Base-by-base conservation (phyloP, 208 protist species). In the Kentomonas sorsogonicus region DNA sequence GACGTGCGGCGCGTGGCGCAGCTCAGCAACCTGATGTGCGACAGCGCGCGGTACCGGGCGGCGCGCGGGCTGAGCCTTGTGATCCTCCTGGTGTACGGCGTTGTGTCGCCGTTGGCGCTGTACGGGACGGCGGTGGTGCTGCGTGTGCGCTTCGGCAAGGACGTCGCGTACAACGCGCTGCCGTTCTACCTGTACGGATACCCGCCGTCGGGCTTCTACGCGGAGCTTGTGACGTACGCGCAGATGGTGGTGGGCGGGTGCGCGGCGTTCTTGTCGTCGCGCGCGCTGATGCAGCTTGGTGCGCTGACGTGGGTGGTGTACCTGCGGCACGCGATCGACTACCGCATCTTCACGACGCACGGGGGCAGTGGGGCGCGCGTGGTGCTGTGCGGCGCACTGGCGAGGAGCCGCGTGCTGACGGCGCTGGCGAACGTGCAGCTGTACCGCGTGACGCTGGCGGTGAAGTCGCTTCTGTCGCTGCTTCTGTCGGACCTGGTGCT, bases 111-210 rank as follows among this genome's bases (percentile, higher is more conserved):
- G 16, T 11, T 63, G 4, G 34, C 22, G 0, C 30, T 69, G 1
- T 3, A 45, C 1, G 41, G n/a, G 6, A 18, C 53, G 0, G 45
- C 48, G 7, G 1, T 60, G 15, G 33, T 53, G 29, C 46, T 46
- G n/a, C 51, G 43, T 0, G 1, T 2, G 0, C 52, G 53, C 44
- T 65, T 65, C 45, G 66, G 66, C 0, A 23, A 54, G 20, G 66
- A 72, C 39, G 66, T 65, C 46, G 26, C 53, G 33, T 55, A 65
- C 25, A 58, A 57, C 31, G 53, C 38, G 30, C 53, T 72, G n/a
- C 66, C 66, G 26, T 26, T 50, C 20, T 13, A 57, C 2, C 59
- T 47, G 20, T 48, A 52, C 23, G 48, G 59, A 7, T 27, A 57
- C 25, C 59, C 59, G 3, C 26, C 47, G 50, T 41, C 29, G 13